Conservation (phyloP, 2,329 filamentous ascomycete genomes). For the Aspergillus brunneoviolaceus region DNA sequence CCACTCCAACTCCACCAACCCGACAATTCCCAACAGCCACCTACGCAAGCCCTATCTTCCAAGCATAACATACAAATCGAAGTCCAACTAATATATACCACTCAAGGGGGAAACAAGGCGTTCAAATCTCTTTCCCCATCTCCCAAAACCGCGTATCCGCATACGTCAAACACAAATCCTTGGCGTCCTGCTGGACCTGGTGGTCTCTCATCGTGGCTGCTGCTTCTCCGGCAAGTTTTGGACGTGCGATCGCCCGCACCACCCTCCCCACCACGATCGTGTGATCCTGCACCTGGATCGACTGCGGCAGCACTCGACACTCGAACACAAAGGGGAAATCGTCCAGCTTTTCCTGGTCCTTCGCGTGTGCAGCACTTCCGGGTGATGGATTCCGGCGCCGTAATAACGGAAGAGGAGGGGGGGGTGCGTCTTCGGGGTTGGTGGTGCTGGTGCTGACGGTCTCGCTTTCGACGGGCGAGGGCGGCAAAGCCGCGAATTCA, state of each 20-base stretch:
- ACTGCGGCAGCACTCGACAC: conserved; percentile 37
- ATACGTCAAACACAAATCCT: conserved; percentile 41
- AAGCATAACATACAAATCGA: neutral
- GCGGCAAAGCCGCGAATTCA: conserved; percentile 21
- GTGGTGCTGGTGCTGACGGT: no score
- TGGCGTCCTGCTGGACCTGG: neutral
- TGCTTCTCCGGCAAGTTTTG: neutral
- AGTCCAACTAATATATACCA: neutral
- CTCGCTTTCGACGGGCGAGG: no score
- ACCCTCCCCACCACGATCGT: conserved; percentile 42
- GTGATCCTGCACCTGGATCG: conserved; percentile 41
- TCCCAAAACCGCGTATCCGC: conserved; percentile 46
- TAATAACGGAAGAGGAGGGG: conserved; percentile 30
- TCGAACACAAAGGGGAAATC: conserved; percentile 44
- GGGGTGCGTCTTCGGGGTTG: neutral
- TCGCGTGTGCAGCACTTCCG: no score
- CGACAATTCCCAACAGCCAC: neutral
- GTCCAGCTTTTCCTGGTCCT: no score
- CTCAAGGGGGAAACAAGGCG: neutral
- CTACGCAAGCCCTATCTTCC: neutral
- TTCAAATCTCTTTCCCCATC: conserved; percentile 37
- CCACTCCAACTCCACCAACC: neutral
- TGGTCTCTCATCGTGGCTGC: neutral
- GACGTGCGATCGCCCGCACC: conserved; percentile 28
- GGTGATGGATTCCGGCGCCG: conserved; percentile 12